These are phyloP conservation scores for Lactarius quietus DNA, from an alignment of 768 basidiomycete genomes.

Conservation along the genomic window DNA sequence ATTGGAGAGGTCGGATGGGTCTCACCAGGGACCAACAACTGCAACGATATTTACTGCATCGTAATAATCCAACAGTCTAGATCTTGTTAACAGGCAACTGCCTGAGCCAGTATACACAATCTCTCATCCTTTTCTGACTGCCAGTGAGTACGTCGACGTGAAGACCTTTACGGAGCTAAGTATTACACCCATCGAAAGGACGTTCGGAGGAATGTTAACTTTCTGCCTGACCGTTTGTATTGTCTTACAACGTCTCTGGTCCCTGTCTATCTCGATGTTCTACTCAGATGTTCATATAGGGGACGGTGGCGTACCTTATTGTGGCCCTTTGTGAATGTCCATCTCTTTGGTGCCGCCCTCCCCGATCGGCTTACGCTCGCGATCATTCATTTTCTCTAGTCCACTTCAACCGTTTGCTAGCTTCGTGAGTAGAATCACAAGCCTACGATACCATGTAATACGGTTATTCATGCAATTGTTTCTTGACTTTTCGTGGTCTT, in stretches of 20 bases:
- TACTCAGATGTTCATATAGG: slow-evolving; percentile 79
- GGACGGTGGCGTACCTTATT: too few relatives aligned
- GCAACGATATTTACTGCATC: slow-evolving; percentile 24
- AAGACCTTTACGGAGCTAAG: neutral
- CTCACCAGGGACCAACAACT: slow-evolving; percentile 56
- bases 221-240: slow-evolving; percentile 50
- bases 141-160: neutral
- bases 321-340: too few relatives aligned
- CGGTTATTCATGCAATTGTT: too few relatives aligned
- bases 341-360: too few relatives aligned
- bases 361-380: too few relatives aligned
- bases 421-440: too few relatives aligned
- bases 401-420: too few relatives aligned
- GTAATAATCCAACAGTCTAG: neutral
- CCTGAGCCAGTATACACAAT: neutral
- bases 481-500: too few relatives aligned
- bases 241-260: slow-evolving; percentile 73
- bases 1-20: slow-evolving; percentile 76
- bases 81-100: neutral
- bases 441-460: too few relatives aligned
- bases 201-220: neutral
- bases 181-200: neutral
- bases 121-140: neutral
- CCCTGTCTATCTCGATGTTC: slow-evolving; percentile 63
- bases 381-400: too few relatives aligned